Conservation (phyloP, 2,329 filamentous ascomycete species). For the Dothideomycetes sp. region DNA sequence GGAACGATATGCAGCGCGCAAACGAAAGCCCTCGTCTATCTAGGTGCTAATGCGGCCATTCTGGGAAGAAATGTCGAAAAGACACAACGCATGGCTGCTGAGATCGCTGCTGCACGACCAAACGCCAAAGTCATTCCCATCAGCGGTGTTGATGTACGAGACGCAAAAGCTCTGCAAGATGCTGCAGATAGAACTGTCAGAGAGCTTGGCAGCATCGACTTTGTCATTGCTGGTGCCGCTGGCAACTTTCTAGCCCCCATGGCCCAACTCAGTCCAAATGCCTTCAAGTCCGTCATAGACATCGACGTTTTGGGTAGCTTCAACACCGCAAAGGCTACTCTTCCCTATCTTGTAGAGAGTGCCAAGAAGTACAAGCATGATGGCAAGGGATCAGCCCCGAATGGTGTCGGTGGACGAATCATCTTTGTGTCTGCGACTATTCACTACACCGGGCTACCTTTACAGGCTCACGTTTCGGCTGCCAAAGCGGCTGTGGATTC, state of each 20-base stretch:
- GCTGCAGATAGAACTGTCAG: constrained; percentile 70
- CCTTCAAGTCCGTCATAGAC: constrained; percentile 90
- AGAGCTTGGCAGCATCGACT: constrained; percentile 83
- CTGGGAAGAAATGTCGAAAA: constrained; percentile 82
- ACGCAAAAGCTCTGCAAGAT: constrained; percentile 53
- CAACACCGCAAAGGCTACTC: constrained; percentile 86
- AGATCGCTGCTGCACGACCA: constrained; percentile 66
- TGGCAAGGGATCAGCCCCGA: constrained; percentile 35
- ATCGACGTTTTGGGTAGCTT: constrained; percentile 92
- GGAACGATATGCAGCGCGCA: constrained; percentile 92
- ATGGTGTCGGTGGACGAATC: constrained; percentile 59
- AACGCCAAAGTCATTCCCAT: constrained; percentile 82
- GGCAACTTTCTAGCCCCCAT: constrained; percentile 92
- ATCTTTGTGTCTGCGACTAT: constrained; percentile 85
- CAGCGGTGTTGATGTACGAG: constrained; percentile 58
- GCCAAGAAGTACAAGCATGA: constrained; percentile 51
- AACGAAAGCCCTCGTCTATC: constrained; percentile 78
- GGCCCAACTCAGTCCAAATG: constrained; percentile 70
- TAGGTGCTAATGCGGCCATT: constrained; percentile 90
- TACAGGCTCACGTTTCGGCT: constrained; percentile 82
- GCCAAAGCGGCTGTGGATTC: constrained; percentile 89
- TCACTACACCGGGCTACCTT: constrained; percentile 75
- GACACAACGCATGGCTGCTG: constrained; percentile 67
- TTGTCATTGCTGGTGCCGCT: constrained; percentile 86
- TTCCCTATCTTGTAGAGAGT: constrained; percentile 72